These are phyloP conservation scores for Boletus tomentosulus DNA, from an alignment of 768 basidiomycete genomes.

Conservation along the genomic window DNA sequence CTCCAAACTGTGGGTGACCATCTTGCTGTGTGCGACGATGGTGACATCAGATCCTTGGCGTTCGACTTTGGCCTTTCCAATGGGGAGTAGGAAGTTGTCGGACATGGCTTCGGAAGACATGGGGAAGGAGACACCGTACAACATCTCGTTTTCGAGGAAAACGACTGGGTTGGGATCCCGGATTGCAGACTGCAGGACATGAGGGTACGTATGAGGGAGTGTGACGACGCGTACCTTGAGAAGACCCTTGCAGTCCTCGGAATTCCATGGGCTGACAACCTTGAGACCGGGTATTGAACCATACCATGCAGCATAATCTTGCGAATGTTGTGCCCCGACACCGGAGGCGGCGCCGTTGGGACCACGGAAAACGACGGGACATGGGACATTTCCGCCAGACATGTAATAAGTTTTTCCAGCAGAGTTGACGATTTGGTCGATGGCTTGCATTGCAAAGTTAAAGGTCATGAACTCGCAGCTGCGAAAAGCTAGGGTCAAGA, in stretches of 20 bases:
- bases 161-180: constrained; percentile 98
- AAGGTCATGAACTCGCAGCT: constrained; percentile 99
- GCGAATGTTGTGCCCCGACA: constrained; percentile 96
- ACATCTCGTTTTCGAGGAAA: constrained; percentile 98
- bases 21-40: constrained; percentile 96
- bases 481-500: constrained; percentile 8
- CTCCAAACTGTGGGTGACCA: constrained; percentile 93
- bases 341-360: constrained; percentile 98
- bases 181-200: constrained; percentile 70
- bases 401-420: constrained; percentile 99
- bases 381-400: constrained; percentile 98
- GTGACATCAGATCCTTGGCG: constrained; percentile 90
- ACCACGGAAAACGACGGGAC: constrained; percentile 98
- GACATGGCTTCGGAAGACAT: constrained; percentile 94
- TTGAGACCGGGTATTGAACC: constrained; percentile 93
- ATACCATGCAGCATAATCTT: constrained; percentile 96
- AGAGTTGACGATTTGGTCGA: constrained; percentile 99
- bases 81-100: constrained; percentile 90
- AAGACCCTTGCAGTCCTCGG: constrained; percentile 99
- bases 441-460: constrained; percentile 99
- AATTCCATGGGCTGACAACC: constrained; percentile 95
- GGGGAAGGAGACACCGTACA: constrained; percentile 97
- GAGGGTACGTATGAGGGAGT: not conserved
- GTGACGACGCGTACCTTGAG: constrained; percentile 63
- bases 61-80: constrained; percentile 97